A percentile compares a stretch with the other conserved stretches of the same genome.
phyloP scores from a whole-genome alignment of 1,284 basidiomycete species.

The Irpex rosettiformis region DNA sequence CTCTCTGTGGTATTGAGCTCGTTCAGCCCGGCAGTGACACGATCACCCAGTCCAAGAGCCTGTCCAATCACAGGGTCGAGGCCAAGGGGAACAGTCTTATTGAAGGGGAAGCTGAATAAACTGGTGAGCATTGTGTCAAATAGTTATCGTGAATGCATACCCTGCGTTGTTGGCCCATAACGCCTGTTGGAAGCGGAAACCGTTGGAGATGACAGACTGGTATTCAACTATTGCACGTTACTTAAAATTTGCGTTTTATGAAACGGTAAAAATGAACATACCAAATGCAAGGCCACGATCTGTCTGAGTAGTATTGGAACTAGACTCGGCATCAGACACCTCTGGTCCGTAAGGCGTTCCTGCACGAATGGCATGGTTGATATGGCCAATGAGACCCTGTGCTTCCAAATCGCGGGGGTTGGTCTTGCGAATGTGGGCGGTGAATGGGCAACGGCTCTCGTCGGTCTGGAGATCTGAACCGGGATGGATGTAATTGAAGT shows the following conservation, averaged over 20 bases:
- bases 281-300: neutral
- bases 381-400: constrained; percentile 15
- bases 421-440: constrained; percentile 22
- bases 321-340: constrained; percentile 16
- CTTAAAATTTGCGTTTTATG: neutral
- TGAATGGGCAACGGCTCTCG: constrained; percentile 27
- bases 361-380: constrained; percentile 14
- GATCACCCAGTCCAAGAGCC: neutral
- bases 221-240: constrained; percentile 1
- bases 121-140: neutral
- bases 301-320: neutral
- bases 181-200: constrained; percentile 3
- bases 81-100: neutral
- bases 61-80: constrained; percentile 1
- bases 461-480: neutral
- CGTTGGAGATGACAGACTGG: constrained; percentile 6
- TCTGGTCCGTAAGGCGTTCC: constrained; percentile 30
- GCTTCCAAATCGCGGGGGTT: constrained; percentile 11
- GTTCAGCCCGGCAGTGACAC: neutral
- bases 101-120: neutral
- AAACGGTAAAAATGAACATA: neutral
- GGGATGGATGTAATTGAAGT: constrained; percentile 7
- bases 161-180: neutral
- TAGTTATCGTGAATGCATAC: neutral
- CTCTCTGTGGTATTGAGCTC: neutral